These are phyloP conservation scores for Cryptococcus sp. DNA, from an alignment of 1,284 basidiomycete species.

Conservation along the genomic window DNA sequence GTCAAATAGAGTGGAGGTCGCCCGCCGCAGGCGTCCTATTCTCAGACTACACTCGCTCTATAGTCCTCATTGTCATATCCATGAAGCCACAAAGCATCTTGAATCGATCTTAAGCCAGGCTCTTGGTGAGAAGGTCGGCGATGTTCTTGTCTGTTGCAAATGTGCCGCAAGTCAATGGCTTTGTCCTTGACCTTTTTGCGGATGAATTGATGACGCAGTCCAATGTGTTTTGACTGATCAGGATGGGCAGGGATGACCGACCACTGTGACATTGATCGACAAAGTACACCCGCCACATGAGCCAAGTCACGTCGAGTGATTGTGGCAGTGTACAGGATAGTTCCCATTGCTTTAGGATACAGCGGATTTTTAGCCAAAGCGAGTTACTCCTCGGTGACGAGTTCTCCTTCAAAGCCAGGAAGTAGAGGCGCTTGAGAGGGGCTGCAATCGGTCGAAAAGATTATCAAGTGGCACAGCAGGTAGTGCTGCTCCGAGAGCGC, in stretches of 20 bases:
- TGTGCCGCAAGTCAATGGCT: no score
- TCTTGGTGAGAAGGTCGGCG: no score
- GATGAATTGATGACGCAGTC: neutral
- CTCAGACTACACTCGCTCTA: no score
- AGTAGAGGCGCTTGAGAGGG: slow-evolving; percentile 11
- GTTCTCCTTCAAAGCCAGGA: slow-evolving; percentile 2
- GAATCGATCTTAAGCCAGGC: no score
- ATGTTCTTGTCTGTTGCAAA: no score
- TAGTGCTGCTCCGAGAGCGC: no score
- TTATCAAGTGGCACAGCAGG: slow-evolving; percentile 1
- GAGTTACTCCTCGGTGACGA: slow-evolving; percentile 9
- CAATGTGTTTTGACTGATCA: slow-evolving; percentile 4
- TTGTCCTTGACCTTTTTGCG: neutral
- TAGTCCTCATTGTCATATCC: no score
- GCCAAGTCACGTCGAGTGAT: slow-evolving; percentile 20
- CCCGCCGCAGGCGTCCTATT: no score
- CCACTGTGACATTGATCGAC: neutral
- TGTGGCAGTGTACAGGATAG: slow-evolving; percentile 12
- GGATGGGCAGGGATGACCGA: neutral
- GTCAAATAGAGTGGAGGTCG: no score
- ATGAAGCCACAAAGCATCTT: no score
- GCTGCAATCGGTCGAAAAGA: slow-evolving; percentile 8
- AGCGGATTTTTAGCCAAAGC: slow-evolving; percentile 2
- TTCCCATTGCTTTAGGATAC: slow-evolving; percentile 7
- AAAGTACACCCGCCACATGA: slow-evolving; percentile 16